phyloP scores from a whole-genome alignment of 805 yeast species.

The Nematodospora valgi region DNA sequence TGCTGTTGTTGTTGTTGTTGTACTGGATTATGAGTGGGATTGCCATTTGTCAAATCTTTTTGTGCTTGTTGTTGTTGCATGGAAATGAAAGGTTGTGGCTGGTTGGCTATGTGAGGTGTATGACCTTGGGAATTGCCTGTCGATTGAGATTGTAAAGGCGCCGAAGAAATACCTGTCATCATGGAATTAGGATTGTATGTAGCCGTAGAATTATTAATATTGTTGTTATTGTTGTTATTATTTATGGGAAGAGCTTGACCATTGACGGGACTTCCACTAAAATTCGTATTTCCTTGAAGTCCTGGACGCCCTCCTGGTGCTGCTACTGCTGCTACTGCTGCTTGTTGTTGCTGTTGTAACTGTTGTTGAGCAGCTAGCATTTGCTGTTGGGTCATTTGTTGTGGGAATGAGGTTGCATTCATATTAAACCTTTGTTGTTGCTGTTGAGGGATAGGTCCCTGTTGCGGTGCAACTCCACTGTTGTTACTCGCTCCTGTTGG shows the following conservation, averaged over 20 bases:
- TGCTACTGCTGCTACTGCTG: conserved; percentile 5
- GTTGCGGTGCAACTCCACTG: too few species aligned
- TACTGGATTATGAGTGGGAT: conserved; percentile 29
- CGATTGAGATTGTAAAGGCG: conserved; percentile 3
- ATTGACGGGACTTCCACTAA: conserved; percentile 4
- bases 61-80: conserved; percentile 36
- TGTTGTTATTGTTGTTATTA: not conserved
- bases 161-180: conserved; percentile 6
- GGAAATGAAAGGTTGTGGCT: conserved; percentile 17
- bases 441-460: conserved; percentile 5
- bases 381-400: conserved; percentile 8
- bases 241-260: conserved; percentile 9
- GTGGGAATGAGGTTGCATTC: conserved; percentile 4
- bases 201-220: not conserved
- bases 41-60: conserved; percentile 36
- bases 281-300: conserved; percentile 5
- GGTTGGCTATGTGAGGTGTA: conserved; percentile 29
- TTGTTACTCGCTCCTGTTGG: not conserved
- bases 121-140: conserved; percentile 20
- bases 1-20: conserved; percentile 11
- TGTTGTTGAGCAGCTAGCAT: conserved; percentile 8
- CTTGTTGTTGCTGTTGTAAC: conserved; percentile 7
- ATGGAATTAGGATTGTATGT: conserved; percentile 13
- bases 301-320: conserved; percentile 7
- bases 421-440: conserved; percentile 6